phyloP scores from a whole-genome alignment of 139 green algal species.

The Chlorella sp. region DNA sequence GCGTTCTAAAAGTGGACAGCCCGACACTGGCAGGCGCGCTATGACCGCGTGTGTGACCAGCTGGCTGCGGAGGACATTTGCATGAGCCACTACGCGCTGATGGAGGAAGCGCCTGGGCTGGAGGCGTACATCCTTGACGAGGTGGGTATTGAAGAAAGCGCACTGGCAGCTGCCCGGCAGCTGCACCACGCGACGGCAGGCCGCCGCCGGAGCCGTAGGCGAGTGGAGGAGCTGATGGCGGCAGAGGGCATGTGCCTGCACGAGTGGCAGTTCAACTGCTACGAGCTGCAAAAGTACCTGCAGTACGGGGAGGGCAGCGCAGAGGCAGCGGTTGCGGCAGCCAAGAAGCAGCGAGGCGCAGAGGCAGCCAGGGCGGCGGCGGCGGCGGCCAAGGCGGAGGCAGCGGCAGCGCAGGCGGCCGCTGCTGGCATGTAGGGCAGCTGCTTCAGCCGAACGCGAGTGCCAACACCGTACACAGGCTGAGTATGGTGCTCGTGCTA shows the following conservation, averaged over 20 bases:
- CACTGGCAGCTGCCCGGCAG: neutral
- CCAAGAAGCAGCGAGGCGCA: neutral
- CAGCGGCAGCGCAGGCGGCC: neutral
- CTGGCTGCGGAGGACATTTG: no score
- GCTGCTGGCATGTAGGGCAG: no score
- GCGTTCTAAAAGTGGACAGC: no score
- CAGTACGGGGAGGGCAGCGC: neutral
- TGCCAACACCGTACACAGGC: no score
- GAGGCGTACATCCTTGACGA: neutral
- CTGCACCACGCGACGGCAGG: no score
- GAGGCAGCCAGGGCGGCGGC: neutral
- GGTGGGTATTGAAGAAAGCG: neutral
- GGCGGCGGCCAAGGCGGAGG: neutral
- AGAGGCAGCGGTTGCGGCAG: neutral
- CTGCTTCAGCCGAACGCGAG: no score
- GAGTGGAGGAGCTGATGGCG: neutral
- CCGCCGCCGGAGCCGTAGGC: neutral
- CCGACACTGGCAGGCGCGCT: no score
- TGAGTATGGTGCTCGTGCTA: no score
- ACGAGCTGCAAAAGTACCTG: constrained; percentile 2
- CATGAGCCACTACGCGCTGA: neutral
- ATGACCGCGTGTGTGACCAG: no score
- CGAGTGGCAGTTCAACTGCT: neutral
- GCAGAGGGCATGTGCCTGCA: neutral
- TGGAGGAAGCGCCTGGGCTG: neutral